Evolutionary conservation across 1,284 basidiomycete species (phyloP).

Genomic region (Ganoderma leucocontextum): DNA sequence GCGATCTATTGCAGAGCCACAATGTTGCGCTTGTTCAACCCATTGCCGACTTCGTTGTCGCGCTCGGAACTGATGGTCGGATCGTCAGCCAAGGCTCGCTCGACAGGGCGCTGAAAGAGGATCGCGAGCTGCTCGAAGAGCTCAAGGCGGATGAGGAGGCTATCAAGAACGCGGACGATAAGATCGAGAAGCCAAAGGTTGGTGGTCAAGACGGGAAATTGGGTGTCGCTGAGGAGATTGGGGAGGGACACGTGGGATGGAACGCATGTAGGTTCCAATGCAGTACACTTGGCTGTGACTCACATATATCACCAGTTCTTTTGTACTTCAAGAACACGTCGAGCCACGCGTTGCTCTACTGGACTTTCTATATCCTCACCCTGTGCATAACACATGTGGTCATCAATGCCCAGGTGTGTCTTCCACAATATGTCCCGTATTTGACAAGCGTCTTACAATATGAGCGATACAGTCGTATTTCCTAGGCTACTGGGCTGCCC

Average conservation of each 20-base stretch:
- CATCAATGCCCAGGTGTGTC: neutral
- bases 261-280: neutral
- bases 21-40: constrained; percentile 65
- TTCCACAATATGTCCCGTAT: too few species aligned
- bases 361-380: neutral
- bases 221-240: constrained; percentile 66
- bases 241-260: constrained; percentile 59
- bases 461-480: constrained; percentile 34
- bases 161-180: neutral
- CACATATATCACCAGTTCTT: neutral
- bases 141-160: constrained; percentile 44
- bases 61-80: constrained; percentile 60
- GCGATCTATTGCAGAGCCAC: constrained; percentile 34
- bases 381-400: neutral
- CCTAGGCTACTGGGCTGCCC: constrained; percentile 37
- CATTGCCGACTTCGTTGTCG: constrained; percentile 72
- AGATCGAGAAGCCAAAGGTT: neutral
- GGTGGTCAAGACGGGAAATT: constrained; percentile 48
- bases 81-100: constrained; percentile 57
- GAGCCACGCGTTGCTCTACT: neutral
- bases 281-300: neutral
- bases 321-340: neutral
- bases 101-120: constrained; percentile 51
- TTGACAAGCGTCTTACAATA: constrained; percentile 7
- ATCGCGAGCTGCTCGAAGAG: constrained; percentile 49